Percentiles rank a stretch among this genome's conserved stretches.
Evolutionary conservation across 176 grass and related monocot species (phyloP).

Genomic region (bread wheat (Triticum aestivum)): DNA sequence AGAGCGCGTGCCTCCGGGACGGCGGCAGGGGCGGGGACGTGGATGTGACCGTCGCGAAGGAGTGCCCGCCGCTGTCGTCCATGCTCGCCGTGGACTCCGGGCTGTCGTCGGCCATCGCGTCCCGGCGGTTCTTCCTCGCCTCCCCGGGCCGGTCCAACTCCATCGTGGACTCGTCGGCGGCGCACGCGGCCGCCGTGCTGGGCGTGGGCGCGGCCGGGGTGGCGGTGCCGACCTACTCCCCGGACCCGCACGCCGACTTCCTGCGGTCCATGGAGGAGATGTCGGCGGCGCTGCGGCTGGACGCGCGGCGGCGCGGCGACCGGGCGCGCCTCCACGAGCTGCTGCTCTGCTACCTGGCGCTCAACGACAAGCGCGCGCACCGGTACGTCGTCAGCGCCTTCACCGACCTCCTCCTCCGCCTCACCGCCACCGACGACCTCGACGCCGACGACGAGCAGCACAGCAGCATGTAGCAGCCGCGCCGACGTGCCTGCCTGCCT

Average conservation of each 20-base stretch:
- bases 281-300: constrained; percentile 66
- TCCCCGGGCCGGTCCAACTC: constrained; percentile 82
- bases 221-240: constrained; percentile 89
- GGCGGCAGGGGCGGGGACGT: neutral
- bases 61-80: constrained; percentile 12
- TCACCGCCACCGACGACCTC: constrained; percentile 32
- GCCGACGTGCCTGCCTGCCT: too few species aligned
- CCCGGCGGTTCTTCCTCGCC: constrained; percentile 83
- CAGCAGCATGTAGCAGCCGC: neutral
- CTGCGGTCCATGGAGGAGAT: constrained; percentile 94
- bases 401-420: constrained; percentile 83
- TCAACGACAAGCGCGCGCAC: constrained; percentile 83
- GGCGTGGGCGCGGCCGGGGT: constrained; percentile 57
- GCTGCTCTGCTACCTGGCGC: constrained; percentile 92
- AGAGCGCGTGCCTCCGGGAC: constrained; percentile 22
- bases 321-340: constrained; percentile 83
- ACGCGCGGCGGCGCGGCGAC: constrained; percentile 54
- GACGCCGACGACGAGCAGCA: constrained; percentile 7
- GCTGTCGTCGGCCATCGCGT: constrained; percentile 87
- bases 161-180: constrained; percentile 63
- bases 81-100: constrained; percentile 34
- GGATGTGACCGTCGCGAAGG: constrained; percentile 24
- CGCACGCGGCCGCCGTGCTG: constrained; percentile 21
- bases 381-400: constrained; percentile 93
- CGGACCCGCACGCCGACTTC: constrained; percentile 92